A percentile compares a stretch with the other conserved stretches of the same genome.
Conservation (phyloP, 169 alveolate genomes). For the Plasmodium gonderi region DNA sequence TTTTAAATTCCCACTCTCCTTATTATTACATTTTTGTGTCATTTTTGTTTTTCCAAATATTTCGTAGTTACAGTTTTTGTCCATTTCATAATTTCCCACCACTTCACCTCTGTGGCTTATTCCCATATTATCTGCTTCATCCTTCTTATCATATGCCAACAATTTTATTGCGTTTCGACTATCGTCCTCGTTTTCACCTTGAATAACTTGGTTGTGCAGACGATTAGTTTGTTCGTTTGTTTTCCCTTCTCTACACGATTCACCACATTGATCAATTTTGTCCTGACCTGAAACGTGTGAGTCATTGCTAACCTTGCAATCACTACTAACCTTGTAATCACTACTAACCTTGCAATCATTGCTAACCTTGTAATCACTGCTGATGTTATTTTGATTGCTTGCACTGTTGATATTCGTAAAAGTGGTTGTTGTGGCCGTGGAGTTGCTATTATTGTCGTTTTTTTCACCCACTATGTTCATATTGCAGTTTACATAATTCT, state of each 20-base stretch:
- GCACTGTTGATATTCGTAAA: background rate
- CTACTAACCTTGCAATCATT: background rate
- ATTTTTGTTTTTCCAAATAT: too few relatives aligned
- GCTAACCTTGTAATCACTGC: background rate
- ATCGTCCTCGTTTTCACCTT: background rate
- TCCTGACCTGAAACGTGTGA: too few relatives aligned
- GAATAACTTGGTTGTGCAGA: too few relatives aligned
- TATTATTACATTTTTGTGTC: background rate
- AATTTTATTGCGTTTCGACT: background rate
- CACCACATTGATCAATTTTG: too few relatives aligned
- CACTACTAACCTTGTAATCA: background rate
- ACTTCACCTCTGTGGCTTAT: background rate
- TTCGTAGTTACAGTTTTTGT: background rate
- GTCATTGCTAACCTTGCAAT: background rate
- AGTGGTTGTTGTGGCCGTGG: constrained; percentile 29
- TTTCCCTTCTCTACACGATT: too few relatives aligned
- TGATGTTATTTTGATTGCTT: background rate
- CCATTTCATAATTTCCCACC: background rate
- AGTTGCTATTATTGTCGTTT: background rate
- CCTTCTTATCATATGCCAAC: too few relatives aligned
- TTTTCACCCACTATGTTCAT: background rate
- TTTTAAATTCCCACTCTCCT: background rate
- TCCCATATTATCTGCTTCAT: background rate
- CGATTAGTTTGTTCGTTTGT: too few relatives aligned
- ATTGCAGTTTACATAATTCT: background rate